Evolutionary conservation across 768 basidiomycete genomes (phyloP), one percentile per base, ranked within the genome.

Genomic region (Lentinula detonsa): DNA sequence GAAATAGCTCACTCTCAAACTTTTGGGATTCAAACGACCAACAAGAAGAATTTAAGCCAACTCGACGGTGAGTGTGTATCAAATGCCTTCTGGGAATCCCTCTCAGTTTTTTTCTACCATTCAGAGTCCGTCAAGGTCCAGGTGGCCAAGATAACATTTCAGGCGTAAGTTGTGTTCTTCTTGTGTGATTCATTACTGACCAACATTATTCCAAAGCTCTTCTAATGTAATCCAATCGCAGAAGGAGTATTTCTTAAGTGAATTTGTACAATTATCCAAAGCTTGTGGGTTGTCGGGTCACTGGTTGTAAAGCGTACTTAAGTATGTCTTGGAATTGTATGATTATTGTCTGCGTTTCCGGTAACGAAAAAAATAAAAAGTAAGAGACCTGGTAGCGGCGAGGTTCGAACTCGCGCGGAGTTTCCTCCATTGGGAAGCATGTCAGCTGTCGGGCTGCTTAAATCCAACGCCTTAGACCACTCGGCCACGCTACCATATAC

Each of bases 391-490:
- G 87, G 86, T 85, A 85, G 84, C 85, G 84, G 88, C 86, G 88
- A 89, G 88, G 85, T 87, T 90, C 88, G 87, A 90, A 90, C 88
- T 89, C 88, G 86, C 88, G 88, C 87, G 87, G 86, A 79, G 80
- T 84, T 80, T 42, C 85, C 80, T 84, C 86, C 87, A 88, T 88
- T 87, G 86, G 87, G 86, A 89, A 81, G 84, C 87, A 86, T 69
- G 65, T 49, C 52, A 68, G 69, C 28, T 21, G 11, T 21, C 73
- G 67, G 35, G 33, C 59, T 23, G 65, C 88, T 89, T 90, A 90
- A 90, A 88, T 87, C 88, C 87, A 87, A 89, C 88, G 85, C 88
- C 88, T 89, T 90, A 88, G 86, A 88, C 87, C 88, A 87, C 88
- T 90, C 88, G 87, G 87, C 85, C 88, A 90, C 85, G 82, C 83